Evolutionary conservation across 805 yeast species (phyloP), one percentile per base, ranked within the genome.

Genomic region (Komagataella phaffii): DNA sequence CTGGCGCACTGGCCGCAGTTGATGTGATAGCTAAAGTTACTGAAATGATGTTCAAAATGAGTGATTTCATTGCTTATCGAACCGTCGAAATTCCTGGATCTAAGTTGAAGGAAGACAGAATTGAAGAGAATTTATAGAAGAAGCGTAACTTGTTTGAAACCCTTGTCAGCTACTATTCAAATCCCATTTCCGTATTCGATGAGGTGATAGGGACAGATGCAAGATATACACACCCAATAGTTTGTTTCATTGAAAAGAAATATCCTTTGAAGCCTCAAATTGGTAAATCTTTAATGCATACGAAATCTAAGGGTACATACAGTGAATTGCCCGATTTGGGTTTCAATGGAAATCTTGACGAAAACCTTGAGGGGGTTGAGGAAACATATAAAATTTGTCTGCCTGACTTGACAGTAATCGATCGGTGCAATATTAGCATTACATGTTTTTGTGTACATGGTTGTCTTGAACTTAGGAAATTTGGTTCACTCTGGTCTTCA

Each of bases 231-330:
- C 40, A 30, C 40, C 14, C 12, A 21, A 10, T 14, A 30, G 17
- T 14, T 8, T 8, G 14, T 10, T 30, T 10, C 12, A 5, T 30
- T 8, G 40, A 30, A 30, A 14, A 8, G 40, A 30, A 30, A 30
- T 10, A 30, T 14, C 60, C 63, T 59, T 60, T 59, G 55, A 53
- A 30, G 47, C 47, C 58, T 61, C 18, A 55, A 60, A 50, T 44
- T 47, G 64, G 64, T 51, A 59, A 54, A 50, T 49, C 49, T 48
- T 36, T 17, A 24, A 18, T 19, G 48, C 48, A 17, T 12, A 21
- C n/a, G 10, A 17, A 19, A 44, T 19, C 10, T 44, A 44, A 44
- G 2, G 40, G 40, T 14, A 10, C 14, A 30, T 30, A 10, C 21
- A 19, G 6, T 2, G 18, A 17, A 44, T 44, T 44, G 24, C 24